Base-by-base conservation (phyloP, 2,329 filamentous ascomycete species). In the Fusarium sublunatum region DNA sequence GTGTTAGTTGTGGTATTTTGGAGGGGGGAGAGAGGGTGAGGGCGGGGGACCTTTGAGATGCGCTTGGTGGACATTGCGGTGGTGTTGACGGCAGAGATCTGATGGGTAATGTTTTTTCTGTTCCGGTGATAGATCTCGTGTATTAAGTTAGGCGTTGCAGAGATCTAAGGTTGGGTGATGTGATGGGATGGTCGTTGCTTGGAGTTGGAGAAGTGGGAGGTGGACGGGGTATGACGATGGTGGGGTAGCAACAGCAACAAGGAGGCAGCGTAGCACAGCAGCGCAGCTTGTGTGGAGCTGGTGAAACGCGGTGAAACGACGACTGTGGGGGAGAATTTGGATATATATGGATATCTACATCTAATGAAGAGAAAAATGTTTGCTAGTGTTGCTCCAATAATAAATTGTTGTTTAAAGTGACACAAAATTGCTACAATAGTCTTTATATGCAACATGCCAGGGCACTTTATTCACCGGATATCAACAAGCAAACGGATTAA, bases 41-140 rank as follows among this genome's bases (percentile, higher is more conserved):
- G 28, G 19, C 19, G 19, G 19, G 36, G 22, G 19, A 77, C 79
- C 74, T 81, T 82, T 61, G 73, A 68, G 73, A 82, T 80, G 69
- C 79, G 79, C 64, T 81, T 81, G 64, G 72, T 74, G 7, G 78
- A 77, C 78, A 80, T 80, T 65, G 36, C 72, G 64, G 51, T 26
- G 40, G 39, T 47, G 46, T 35, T 15, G 28, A 15, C 31, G 22
- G 29, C 31, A 29, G 26, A 5, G 9, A 28, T 19, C 19, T 19
- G 19, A 39, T 25, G 36, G 22, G 5, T 25, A 7, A 25, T 40
- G 22, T 12, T 13, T 25, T 15, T 59, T 13, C 12, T 41, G 13
- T n/a, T 36, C 8, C 2, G 25, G 11, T 2, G 25, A 9, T 48
- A 40, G 39, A 11, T 42, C 10, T 53, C 13, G 15, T 10, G 11